Evolutionary conservation across 805 yeast genomes (phyloP).

Genomic region (Saturnispora sekii): DNA sequence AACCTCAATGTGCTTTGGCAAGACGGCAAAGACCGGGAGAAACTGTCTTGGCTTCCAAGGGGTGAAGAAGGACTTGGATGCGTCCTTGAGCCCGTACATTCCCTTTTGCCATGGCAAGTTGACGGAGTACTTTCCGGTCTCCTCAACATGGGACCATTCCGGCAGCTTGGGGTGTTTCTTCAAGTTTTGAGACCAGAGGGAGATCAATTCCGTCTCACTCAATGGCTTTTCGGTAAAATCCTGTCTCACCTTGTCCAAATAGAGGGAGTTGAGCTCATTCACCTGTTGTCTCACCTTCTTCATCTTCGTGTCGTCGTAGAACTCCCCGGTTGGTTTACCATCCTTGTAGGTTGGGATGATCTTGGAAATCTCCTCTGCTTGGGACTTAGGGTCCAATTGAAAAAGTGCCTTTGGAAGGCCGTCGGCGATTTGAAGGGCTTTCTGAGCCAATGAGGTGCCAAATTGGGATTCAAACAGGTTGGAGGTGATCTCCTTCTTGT

Average conservation of each 20-base stretch:
- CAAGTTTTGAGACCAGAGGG: slow-evolving; percentile 40
- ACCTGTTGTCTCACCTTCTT: slow-evolving; percentile 27
- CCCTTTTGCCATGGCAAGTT: slow-evolving; percentile 74
- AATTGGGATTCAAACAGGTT: slow-evolving; percentile 29
- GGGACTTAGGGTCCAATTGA: slow-evolving; percentile 28
- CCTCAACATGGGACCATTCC: slow-evolving; percentile 25
- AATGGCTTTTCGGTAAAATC: slow-evolving; percentile 20
- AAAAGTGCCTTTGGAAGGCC: slow-evolving; percentile 19
- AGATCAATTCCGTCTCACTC: slow-evolving; percentile 21
- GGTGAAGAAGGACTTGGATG: slow-evolving; percentile 77
- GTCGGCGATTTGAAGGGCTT: slow-evolving; percentile 30
- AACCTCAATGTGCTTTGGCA: slow-evolving; percentile 87
- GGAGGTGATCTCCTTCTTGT: slow-evolving; percentile 17
- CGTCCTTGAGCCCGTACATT: slow-evolving; percentile 71
- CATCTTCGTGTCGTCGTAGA: slow-evolving; percentile 22
- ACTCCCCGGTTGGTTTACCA: slow-evolving; percentile 23
- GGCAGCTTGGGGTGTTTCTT: slow-evolving; percentile 33
- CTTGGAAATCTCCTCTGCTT: slow-evolving; percentile 41
- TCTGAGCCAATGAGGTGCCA: slow-evolving; percentile 23
- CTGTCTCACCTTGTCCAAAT: slow-evolving; percentile 25
- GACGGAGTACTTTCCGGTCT: slow-evolving; percentile 31
- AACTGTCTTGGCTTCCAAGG: slow-evolving; percentile 97
- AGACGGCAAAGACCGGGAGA: slow-evolving; percentile 81
- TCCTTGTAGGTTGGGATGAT: slow-evolving; percentile 27
- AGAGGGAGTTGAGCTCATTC: slow-evolving; percentile 26